phyloP scores from a whole-genome alignment of 1,284 basidiomycete genomes.

The Cystobasidiaceae sp. region DNA sequence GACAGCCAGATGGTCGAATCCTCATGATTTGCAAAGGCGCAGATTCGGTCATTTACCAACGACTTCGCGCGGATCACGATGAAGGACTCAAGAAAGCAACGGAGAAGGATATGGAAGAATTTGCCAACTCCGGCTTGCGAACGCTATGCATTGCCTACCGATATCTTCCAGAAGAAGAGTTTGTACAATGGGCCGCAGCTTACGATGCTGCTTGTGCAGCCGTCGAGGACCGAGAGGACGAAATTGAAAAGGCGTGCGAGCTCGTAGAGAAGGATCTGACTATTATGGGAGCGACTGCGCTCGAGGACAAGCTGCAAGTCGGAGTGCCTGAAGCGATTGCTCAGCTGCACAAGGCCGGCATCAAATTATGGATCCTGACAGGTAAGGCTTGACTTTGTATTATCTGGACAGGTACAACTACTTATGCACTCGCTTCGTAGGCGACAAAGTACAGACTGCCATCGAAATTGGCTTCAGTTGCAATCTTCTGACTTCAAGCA shows the following conservation, averaged over 20 bases:
- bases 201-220: constrained; percentile 77
- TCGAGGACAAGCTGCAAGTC: constrained; percentile 95
- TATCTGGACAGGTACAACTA: too few species aligned
- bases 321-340: constrained; percentile 96
- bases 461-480: constrained; percentile 90
- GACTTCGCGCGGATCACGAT: constrained; percentile 71
- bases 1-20: constrained; percentile 72
- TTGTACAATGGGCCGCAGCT: constrained; percentile 67
- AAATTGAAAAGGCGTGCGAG: constrained; percentile 81
- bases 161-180: constrained; percentile 75
- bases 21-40: constrained; percentile 93
- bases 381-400: constrained; percentile 51
- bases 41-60: constrained; percentile 86
- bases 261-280: constrained; percentile 72
- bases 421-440: too few species aligned
- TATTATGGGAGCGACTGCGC: constrained; percentile 86
- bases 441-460: constrained; percentile 94
- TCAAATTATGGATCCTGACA: constrained; percentile 94
- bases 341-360: constrained; percentile 82
- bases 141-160: constrained; percentile 87
- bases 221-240: constrained; percentile 74
- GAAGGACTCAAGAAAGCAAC: constrained; percentile 68
- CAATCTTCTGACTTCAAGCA: constrained; percentile 77
- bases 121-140: constrained; percentile 85
- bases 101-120: constrained; percentile 78